Conservation (phyloP, 306 rosid species). For the Arachis hypogaea region DNA sequence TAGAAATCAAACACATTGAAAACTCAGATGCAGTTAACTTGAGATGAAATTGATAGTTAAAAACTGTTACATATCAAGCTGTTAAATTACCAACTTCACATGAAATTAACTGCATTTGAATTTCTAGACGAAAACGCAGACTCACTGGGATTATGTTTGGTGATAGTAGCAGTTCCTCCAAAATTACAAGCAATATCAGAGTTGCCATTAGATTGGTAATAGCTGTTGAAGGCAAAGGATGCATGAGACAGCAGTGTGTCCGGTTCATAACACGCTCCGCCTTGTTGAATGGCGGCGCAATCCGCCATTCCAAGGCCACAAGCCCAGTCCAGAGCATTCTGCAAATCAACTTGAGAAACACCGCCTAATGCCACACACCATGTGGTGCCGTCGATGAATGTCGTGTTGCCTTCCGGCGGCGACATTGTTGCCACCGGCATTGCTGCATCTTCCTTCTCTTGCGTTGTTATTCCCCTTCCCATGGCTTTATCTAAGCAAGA, state of each 20-base stretch:
- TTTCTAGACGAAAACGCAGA: background rate
- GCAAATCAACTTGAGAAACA: slow-evolving; percentile 77
- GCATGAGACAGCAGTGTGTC: slow-evolving; percentile 89
- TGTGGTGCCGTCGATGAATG: slow-evolving; percentile 82
- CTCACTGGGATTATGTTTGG: slow-evolving; percentile 70
- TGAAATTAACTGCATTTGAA: no score
- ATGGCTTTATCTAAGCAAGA: slow-evolving; percentile 37
- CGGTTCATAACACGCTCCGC: slow-evolving; percentile 70
- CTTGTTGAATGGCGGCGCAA: slow-evolving; percentile 68
- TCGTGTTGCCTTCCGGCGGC: slow-evolving; percentile 96
- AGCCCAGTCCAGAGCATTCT: slow-evolving; percentile 97
- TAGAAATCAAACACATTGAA: background rate
- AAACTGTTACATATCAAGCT: no score
- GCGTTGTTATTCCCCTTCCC: slow-evolving; percentile 46
- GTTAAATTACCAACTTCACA: no score
- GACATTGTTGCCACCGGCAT: slow-evolving; percentile 61
- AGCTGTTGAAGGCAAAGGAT: slow-evolving; percentile 83
- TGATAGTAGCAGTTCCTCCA: slow-evolving; percentile 81
- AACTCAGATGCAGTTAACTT: no score
- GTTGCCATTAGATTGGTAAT: slow-evolving; percentile 82
- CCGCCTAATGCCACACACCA: slow-evolving; percentile 88
- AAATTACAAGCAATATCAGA: slow-evolving; percentile 97
- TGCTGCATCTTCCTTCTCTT: slow-evolving; percentile 66
- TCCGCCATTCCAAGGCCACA: slow-evolving; percentile 83
- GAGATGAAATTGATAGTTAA: no score